Base-by-base conservation (phyloP, 495 filamentous ascomycete genomes). In the Chaetomium cochliodes region DNA sequence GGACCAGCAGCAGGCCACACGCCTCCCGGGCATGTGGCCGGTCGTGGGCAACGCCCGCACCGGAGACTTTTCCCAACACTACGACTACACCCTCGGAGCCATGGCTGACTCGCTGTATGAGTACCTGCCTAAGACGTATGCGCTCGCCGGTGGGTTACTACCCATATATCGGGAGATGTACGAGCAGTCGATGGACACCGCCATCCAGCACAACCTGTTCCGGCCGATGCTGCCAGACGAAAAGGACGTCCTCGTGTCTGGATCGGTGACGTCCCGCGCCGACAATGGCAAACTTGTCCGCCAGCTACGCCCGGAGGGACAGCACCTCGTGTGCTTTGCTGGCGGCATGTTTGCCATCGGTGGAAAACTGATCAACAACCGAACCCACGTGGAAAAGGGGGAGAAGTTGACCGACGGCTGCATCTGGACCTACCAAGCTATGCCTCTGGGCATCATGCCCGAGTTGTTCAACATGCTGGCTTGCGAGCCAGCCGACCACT, bases 321-420 rank as follows among this genome's bases (percentile, higher is more conserved):
- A 79, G 53, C 79, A 81, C 60, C 68, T 81, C 2, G 70, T 66
- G 9, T 96, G 92, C 74, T 96, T 94, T 69, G 84, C 84, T 1
- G 92, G 92, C 16, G 92, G 90, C 23, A 93, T 96, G 90, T 84
- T 93, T 50, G 90, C 86, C 12, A 75, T 96, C 22, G 92, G 90
- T 23, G 88, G 89, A 47, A 88, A 86, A 72, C 77, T 90, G 1
- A 87, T 92, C 62, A 77, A 82, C 20, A 82, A 87, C 47, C 78
- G 84, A 7, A 80, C 81, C 6, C 90, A 96, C 71, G 72, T 96
- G 42, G 82, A 88, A 2, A 81, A 91, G 52, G 92, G 87, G 16
- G 76, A 80, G 53, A 89, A 91, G 72, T 77, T 96, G 26, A 90
- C 88, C 1, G 88, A 93, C 65, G 92, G 91, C 41, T 96, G 92